These are phyloP conservation scores for Dentipellis sp. DNA, from an alignment of 768 basidiomycete genomes.

Conservation along the genomic window DNA sequence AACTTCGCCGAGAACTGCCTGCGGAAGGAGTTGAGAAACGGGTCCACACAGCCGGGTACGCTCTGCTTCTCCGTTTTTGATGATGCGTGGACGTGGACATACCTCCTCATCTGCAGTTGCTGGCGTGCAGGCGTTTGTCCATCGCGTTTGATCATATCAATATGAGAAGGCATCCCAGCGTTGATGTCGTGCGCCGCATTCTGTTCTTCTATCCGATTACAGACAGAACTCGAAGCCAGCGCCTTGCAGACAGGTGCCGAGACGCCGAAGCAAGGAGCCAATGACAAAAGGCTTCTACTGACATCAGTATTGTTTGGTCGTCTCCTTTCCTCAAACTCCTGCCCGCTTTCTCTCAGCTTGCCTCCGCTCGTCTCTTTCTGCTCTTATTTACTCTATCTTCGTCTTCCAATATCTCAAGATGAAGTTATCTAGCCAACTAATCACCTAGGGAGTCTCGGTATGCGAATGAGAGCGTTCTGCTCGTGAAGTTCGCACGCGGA, in stretches of 20 bases:
- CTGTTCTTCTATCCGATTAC: no score
- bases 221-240: no score
- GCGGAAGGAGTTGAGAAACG: no score
- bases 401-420: not conserved
- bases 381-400: not conserved
- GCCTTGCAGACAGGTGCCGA: not conserved
- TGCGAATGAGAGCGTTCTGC: not conserved
- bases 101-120: no score
- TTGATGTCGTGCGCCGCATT: no score
- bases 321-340: not conserved
- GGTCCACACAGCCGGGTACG: no score
- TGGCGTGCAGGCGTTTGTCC: no score
- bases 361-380: not conserved
- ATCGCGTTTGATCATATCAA: no score
- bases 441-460: not conserved
- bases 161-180: no score
- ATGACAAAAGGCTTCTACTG: constrained; percentile 9
- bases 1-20: no score
- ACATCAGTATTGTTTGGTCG: not conserved
- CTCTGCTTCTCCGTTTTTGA: no score
- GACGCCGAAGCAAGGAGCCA: not conserved
- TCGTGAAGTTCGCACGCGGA: not conserved
- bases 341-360: not conserved
- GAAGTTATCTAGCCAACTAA: not conserved
- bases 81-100: no score